Percentiles rank a stretch among this genome's conserved stretches.
phyloP scores from a whole-genome alignment of 352 stramenopile genomes.

The Phytophthora pluvialis region DNA sequence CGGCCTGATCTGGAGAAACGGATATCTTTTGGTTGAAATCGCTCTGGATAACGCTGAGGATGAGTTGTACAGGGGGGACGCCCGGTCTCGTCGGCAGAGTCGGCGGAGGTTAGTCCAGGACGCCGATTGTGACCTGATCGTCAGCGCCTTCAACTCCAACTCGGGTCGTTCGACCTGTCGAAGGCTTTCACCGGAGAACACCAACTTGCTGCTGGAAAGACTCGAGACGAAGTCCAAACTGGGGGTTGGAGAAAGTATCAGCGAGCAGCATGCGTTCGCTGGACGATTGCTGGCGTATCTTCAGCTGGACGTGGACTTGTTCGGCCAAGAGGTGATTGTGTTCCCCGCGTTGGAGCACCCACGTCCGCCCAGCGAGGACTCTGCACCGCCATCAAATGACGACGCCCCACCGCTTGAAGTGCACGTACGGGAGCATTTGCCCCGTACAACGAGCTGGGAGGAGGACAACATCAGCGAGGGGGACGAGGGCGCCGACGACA shows the following conservation, averaged over 20 bases:
- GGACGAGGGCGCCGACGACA: slow-evolving; percentile 11
- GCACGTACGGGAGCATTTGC: slow-evolving; percentile 12
- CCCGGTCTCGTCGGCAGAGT: slow-evolving; percentile 11
- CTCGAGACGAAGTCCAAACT: slow-evolving; percentile 3
- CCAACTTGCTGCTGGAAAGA: slow-evolving; percentile 11
- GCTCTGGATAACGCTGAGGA: slow-evolving; percentile 21
- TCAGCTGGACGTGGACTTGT: slow-evolving; percentile 64
- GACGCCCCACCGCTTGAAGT: slow-evolving; percentile 10
- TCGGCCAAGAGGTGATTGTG: slow-evolving; percentile 56
- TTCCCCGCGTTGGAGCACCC: slow-evolving; percentile 53
- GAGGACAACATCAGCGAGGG: slow-evolving; percentile 25
- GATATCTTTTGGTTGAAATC: slow-evolving; percentile 55
- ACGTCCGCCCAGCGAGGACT: background rate
- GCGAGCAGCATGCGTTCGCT: slow-evolving; percentile 37
- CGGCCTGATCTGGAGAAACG: slow-evolving; percentile 60
- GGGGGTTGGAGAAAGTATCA: background rate
- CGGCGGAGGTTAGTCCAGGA: slow-evolving; percentile 26
- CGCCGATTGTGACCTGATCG: slow-evolving; percentile 29
- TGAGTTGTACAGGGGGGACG: background rate
- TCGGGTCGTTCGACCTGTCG: slow-evolving; percentile 36
- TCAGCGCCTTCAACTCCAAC: slow-evolving; percentile 55
- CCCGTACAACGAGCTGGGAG: slow-evolving; percentile 14
- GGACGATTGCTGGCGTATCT: slow-evolving; percentile 46
- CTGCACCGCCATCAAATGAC: slow-evolving; percentile 3
- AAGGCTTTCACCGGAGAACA: slow-evolving; percentile 30